Percentiles rank a stretch among this genome's conserved stretches.
These are phyloP conservation scores for Begonia loranthoides DNA, from an alignment of 306 rosid genomes.

Conservation along the genomic window DNA sequence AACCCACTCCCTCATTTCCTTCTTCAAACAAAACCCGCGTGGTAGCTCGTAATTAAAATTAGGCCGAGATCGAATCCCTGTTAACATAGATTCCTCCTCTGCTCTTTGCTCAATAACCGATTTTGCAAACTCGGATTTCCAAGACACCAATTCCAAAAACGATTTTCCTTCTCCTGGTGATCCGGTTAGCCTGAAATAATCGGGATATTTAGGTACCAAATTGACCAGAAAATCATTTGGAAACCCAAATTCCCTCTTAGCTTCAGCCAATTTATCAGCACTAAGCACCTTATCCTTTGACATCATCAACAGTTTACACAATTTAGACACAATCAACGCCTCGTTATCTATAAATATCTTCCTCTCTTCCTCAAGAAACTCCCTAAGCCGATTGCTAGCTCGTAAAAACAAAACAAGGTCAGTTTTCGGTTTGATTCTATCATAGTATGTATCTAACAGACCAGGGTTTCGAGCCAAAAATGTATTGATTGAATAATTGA, in stretches of 20 bases:
- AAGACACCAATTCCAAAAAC: constrained; percentile 52
- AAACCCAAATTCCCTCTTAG: constrained; percentile 82
- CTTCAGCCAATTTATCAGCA: constrained; percentile 67
- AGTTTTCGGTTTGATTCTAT: constrained; percentile 66
- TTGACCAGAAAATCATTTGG: constrained; percentile 69
- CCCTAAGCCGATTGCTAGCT: constrained; percentile 23
- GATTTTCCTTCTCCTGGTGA: constrained; percentile 53
- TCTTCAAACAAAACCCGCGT: constrained; percentile 49
- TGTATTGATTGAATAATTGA: constrained; percentile 23
- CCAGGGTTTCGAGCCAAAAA: constrained; percentile 50
- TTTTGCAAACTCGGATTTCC: constrained; percentile 63
- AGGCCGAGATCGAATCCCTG: constrained; percentile 65
- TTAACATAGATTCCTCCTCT: constrained; percentile 42
- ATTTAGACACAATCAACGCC: constrained; percentile 34
- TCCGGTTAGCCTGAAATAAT: constrained; percentile 60
- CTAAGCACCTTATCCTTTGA: constrained; percentile 50
- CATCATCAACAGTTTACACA: constrained; percentile 77
- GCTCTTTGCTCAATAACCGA: constrained; percentile 69
- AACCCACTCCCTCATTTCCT: constrained; percentile 86
- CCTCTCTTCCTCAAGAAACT: constrained; percentile 41
- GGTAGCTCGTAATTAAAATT: constrained; percentile 61
- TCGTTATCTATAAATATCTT: constrained; percentile 36
- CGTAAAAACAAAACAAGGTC: constrained; percentile 44
- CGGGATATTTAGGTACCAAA: constrained; percentile 62
- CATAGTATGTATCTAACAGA: constrained; percentile 44